phyloP scores from a whole-genome alignment of 257 asterid genomes.

The Knoxia roxburghii region DNA sequence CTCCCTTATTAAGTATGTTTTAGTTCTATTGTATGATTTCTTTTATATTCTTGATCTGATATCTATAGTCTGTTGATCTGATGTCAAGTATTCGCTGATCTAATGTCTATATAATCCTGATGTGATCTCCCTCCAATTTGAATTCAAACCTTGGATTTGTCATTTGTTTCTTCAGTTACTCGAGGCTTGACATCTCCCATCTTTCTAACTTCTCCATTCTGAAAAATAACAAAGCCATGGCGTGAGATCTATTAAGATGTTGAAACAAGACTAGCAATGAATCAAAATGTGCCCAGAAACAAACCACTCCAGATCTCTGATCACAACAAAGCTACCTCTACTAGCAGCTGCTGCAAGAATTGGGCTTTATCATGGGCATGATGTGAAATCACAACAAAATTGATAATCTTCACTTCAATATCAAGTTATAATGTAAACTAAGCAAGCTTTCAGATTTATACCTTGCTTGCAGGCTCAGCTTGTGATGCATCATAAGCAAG shows the following conservation, averaged over 20 bases:
- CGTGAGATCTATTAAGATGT: neutral
- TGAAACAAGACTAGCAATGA: conserved; percentile 8
- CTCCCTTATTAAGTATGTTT: no score
- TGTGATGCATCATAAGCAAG: conserved; percentile 72
- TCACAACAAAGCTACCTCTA: conserved; percentile 51
- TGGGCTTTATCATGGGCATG: conserved; percentile 50
- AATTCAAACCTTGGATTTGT: conserved; percentile 76
- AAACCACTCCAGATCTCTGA: conserved; percentile 65
- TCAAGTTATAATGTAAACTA: neutral
- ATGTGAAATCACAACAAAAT: conserved; percentile 13
- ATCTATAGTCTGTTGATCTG: no score
- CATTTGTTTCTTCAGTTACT: conserved; percentile 54
- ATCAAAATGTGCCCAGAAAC: conserved; percentile 27
- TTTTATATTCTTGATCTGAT: no score
- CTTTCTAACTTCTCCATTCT: conserved; percentile 79
- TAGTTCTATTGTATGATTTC: no score
- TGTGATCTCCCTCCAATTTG: no score
- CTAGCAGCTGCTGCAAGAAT: conserved; percentile 48
- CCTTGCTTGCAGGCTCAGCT: conserved; percentile 64
- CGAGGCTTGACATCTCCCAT: conserved; percentile 66
- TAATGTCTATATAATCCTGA: no score
- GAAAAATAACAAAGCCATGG: neutral
- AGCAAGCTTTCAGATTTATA: conserved; percentile 21
- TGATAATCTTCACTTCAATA: conserved; percentile 10
- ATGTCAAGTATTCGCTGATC: no score